phyloP scores from a whole-genome alignment of 1,284 basidiomycete genomes.

The Melampsora larici-populina region DNA sequence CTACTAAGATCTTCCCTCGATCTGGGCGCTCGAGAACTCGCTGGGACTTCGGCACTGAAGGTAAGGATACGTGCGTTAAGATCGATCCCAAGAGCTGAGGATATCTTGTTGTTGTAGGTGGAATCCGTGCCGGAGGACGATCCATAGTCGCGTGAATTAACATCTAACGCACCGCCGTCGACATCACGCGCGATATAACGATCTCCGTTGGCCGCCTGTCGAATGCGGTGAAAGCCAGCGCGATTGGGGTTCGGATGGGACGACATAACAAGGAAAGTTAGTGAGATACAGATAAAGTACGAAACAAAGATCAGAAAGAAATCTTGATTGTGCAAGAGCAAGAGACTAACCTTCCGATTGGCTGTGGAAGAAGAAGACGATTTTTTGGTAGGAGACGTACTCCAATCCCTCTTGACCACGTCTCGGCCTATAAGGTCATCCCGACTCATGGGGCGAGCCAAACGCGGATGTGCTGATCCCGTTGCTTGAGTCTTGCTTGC shows the following conservation, averaged over 20 bases:
- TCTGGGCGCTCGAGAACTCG: constrained; percentile 47
- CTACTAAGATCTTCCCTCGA: constrained; percentile 52
- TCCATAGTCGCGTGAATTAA: constrained; percentile 10
- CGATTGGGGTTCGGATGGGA: too few relatives aligned
- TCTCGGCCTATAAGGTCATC: constrained; percentile 38
- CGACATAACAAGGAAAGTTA: too few relatives aligned
- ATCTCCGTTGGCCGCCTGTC: constrained; percentile 35
- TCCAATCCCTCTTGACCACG: constrained; percentile 40
- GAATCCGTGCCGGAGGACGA: constrained; percentile 31
- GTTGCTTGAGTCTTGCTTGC: neutral
- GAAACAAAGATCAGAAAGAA: neutral
- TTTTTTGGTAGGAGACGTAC: constrained; percentile 31
- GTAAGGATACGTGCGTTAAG: constrained; percentile 55
- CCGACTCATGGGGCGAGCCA: constrained; percentile 26
- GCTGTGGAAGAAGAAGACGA: neutral
- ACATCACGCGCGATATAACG: constrained; percentile 39
- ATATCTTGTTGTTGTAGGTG: constrained; percentile 49
- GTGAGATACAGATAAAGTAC: neutral
- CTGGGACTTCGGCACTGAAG: constrained; percentile 55
- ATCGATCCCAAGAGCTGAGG: constrained; percentile 52
- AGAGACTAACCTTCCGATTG: constrained; percentile 32
- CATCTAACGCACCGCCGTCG: constrained; percentile 23
- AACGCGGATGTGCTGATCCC: constrained; percentile 14
- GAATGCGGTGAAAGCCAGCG: neutral
- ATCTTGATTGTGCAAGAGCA: neutral